Conservation (phyloP, 306 rosid genomes). For the Vigna trinervia region DNA sequence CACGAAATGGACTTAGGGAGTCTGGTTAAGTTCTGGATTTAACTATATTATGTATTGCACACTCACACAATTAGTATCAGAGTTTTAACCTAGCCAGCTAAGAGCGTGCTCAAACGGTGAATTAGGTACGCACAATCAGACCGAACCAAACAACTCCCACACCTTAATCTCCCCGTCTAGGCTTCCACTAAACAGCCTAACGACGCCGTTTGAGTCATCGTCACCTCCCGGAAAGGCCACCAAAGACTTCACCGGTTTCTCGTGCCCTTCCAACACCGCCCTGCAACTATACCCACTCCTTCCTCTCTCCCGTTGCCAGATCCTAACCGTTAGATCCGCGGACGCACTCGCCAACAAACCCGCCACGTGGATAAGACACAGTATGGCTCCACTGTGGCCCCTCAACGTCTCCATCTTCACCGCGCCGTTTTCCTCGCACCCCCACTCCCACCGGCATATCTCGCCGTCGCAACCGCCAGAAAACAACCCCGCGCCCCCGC, state of each 20-base stretch:
- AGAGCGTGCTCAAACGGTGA: neutral
- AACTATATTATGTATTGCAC: neutral
- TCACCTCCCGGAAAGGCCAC: conserved; percentile 39
- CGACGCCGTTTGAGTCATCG: conserved; percentile 33
- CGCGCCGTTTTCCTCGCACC: conserved; percentile 3
- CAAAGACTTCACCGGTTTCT: conserved; percentile 67
- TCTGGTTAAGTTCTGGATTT: conserved; percentile 1
- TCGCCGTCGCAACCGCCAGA: conserved; percentile 55
- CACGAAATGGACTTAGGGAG: neutral
- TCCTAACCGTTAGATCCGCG: conserved; percentile 70
- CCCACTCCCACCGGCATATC: conserved; percentile 54
- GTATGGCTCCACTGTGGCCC: conserved; percentile 63
- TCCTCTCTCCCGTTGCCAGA: conserved; percentile 52
- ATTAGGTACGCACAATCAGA: neutral
- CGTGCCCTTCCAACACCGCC: conserved; percentile 61
- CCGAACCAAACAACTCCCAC: conserved; percentile 52
- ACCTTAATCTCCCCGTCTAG: conserved; percentile 64
- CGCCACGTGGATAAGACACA: conserved; percentile 52
- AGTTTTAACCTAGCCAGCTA: conserved; percentile 3
- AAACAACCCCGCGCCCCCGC: conserved; percentile 47
- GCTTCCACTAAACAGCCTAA: conserved; percentile 60
- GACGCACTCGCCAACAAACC: conserved; percentile 65
- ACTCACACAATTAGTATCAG: neutral
- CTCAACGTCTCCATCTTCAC: conserved; percentile 46
- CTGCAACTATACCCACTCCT: conserved; percentile 42